A percentile compares a stretch with the other conserved stretches of the same genome.
phyloP scores from a whole-genome alignment of 345 rosid species.

The Pistacia vera region DNA sequence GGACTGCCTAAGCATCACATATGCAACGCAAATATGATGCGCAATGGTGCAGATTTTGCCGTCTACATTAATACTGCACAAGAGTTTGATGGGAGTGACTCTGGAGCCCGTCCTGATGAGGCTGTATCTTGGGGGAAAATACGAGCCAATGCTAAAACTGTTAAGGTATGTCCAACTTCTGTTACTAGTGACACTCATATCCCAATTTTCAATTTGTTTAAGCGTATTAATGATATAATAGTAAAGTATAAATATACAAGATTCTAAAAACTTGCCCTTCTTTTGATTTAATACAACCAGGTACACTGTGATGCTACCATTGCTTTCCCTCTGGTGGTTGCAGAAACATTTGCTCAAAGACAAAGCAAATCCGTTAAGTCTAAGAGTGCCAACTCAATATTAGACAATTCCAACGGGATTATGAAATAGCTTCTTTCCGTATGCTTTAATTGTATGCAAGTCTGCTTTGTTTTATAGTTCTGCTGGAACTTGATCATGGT shows the following conservation, averaged over 20 bases:
- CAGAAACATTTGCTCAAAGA: slow-evolving; percentile 82
- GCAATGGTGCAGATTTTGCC: slow-evolving; percentile 89
- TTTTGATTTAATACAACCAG: slow-evolving; percentile 31
- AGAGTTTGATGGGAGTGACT: slow-evolving; percentile 97
- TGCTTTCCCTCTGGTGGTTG: slow-evolving; percentile 85
- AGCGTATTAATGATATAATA: too few species aligned
- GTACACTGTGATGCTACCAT: slow-evolving; percentile 94
- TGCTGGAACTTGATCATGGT: not conserved
- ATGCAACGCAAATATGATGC: slow-evolving; percentile 98
- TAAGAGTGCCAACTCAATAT: not conserved
- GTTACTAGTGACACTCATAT: not conserved
- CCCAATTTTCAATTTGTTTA: not conserved
- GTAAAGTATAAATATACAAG: not conserved
- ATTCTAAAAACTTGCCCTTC: slow-evolving; percentile 1
- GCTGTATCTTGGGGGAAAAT: slow-evolving; percentile 97
- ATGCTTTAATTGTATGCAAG: not conserved
- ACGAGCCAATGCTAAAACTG: slow-evolving; percentile 75
- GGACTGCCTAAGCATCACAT: slow-evolving; percentile 95
- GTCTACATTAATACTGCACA: slow-evolving; percentile 90
- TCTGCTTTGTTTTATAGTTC: not conserved
- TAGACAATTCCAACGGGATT: not conserved
- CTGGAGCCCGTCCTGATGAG: slow-evolving; percentile 95
- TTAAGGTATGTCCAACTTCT: slow-evolving; percentile 52
- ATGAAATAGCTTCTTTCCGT: not conserved
- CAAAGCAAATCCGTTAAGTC: slow-evolving; percentile 25